Base-by-base conservation (phyloP, 805 yeast species). In the Spathaspora girioi region DNA sequence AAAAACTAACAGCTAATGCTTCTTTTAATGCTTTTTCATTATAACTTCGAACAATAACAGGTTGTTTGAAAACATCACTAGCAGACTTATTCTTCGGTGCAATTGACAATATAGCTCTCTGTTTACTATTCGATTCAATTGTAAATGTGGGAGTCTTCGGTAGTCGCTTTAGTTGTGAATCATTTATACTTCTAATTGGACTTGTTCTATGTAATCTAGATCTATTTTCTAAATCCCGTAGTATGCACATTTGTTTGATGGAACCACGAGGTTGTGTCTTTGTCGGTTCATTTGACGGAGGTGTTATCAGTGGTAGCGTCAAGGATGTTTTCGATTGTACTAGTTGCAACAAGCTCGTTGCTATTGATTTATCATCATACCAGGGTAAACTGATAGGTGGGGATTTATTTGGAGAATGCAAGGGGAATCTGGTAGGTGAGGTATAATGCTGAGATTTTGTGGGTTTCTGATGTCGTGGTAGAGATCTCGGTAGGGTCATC, bases 21-120 rank as follows among this genome's bases (percentile, higher is more conserved):
- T 79, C 82, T 51, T 71, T 60, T 17, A 79, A 59, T 1, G 80
- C 77, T n/a, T 72, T 68, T 56, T 72, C 79, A 52, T 81, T 78
- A 27, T 79, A 71, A 44, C 75, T 66, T 11, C 76, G 64, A 12
- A 35, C 40, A 35, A 69, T 56, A 8, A 70, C 51, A 6, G 75
- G 73, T 38, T 59, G 65, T 48, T 66, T 66, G 52, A 72, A 65
- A 4, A 61, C 62, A 1, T 78, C 70, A 3, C 70, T 67, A 19
- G 73, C n/a, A n/a, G n/a, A n/a, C n/a, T n/a, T 67, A 38, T 73
- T 73, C 50, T 77, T 76, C 8, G 74, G 75, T 12, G 76, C 74
- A 11, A 78, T 65, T 5, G 65, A 68, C 49, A 78, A 55, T 5
- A 70, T 75, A 56, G 69, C 76, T 56, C 60, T 18, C 45, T 15